Evolutionary conservation across 192 early-diverging fungal species (phyloP).

Genomic region (Podila verticillata): DNA sequence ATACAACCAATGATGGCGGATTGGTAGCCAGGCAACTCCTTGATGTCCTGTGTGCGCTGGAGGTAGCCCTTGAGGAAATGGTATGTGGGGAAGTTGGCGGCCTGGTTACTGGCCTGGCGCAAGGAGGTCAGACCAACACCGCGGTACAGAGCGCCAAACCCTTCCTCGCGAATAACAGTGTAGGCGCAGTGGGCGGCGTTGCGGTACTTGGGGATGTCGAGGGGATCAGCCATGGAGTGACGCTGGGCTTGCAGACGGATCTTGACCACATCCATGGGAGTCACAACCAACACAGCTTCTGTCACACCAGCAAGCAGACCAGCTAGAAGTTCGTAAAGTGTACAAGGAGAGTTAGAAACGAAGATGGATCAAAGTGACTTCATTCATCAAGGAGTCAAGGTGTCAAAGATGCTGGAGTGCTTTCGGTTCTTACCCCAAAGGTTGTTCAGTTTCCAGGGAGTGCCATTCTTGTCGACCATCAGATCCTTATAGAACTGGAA

Average conservation of each 20-base stretch:
- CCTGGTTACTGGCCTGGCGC: conserved; percentile 97
- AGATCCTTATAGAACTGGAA: conserved; percentile 93
- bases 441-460: conserved; percentile 74
- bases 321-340: conserved; percentile 91
- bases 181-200: conserved; percentile 92
- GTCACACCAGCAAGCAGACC: conserved; percentile 93
- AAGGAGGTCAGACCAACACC: conserved; percentile 93
- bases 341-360: conserved; percentile 84
- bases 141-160: conserved; percentile 87
- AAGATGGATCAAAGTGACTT: neutral
- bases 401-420: neutral
- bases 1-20: conserved; percentile 89
- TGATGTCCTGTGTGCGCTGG: conserved; percentile 70
- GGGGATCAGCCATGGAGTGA: conserved; percentile 94
- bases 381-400: too few relatives aligned
- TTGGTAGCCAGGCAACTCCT: conserved; percentile 91
- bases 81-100: conserved; percentile 98
- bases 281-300: conserved; percentile 93
- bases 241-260: conserved; percentile 97
- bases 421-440: conserved; percentile 27
- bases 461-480: conserved; percentile 73
- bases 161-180: conserved; percentile 93
- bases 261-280: conserved; percentile 99
- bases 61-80: conserved; percentile 86
- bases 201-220: conserved; percentile 96